Evolutionary conservation across 202 grass and related monocot species (phyloP).

Genomic region (Brachypodium distachyon): DNA sequence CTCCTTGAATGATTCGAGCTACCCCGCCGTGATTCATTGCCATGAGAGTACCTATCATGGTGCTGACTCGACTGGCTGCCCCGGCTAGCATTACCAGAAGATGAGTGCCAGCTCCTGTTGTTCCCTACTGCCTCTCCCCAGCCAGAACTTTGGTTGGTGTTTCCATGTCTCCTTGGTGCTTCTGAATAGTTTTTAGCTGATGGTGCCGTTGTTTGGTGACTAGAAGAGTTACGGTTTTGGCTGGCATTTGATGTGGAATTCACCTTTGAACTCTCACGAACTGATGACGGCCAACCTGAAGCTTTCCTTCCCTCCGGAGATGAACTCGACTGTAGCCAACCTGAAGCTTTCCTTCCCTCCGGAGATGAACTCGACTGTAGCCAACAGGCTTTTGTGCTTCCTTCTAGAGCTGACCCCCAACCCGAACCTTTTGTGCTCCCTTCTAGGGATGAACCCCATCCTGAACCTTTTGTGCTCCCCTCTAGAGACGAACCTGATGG

Average conservation of each 20-base stretch:
- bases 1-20: slow-evolving; percentile 34
- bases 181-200: slow-evolving; percentile 22
- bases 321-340: slow-evolving; percentile 19
- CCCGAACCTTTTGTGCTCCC: slow-evolving; percentile 11
- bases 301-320: slow-evolving; percentile 21
- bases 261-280: slow-evolving; percentile 24
- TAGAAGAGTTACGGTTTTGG: slow-evolving; percentile 9
- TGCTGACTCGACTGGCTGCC: slow-evolving; percentile 39
- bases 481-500: not conserved
- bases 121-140: slow-evolving; percentile 30
- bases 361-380: slow-evolving; percentile 24
- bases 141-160: slow-evolving; percentile 5
- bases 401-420: slow-evolving; percentile 3
- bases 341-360: slow-evolving; percentile 19
- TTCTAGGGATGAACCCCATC: slow-evolving; percentile 5
- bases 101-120: slow-evolving; percentile 38
- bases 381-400: slow-evolving; percentile 2
- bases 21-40: slow-evolving; percentile 15
- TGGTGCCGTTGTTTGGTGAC: slow-evolving; percentile 17
- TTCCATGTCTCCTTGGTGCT: slow-evolving; percentile 29
- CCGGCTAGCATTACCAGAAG: slow-evolving; percentile 27
- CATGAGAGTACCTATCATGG: slow-evolving; percentile 20
- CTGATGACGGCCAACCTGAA: slow-evolving; percentile 21
- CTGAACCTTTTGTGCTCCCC: slow-evolving; percentile 5
- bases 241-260: slow-evolving; percentile 13